These are phyloP conservation scores for Blumeriella jaapii DNA, from an alignment of 2,329 filamentous ascomycete genomes.

Conservation along the genomic window DNA sequence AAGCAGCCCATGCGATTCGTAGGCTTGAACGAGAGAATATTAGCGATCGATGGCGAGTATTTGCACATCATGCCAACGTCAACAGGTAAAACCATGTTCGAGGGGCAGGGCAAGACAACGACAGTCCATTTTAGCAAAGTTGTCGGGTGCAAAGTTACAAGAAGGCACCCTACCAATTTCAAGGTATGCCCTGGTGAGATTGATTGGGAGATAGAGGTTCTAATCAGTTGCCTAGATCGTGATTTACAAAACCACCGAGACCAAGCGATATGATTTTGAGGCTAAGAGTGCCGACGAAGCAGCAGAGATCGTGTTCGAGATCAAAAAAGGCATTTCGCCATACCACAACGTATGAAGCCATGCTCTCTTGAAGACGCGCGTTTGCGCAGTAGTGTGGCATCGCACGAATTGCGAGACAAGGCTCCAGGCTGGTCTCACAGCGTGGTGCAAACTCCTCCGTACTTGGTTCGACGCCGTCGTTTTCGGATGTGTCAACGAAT, in stretches of 20 bases:
- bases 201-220: constrained; percentile 45
- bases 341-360: constrained; percentile 32
- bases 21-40: constrained; percentile 60
- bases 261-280: constrained; percentile 77
- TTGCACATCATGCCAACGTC: constrained; percentile 71
- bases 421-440: not conserved
- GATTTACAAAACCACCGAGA: constrained; percentile 65
- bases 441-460: too few relatives aligned
- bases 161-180: constrained; percentile 71
- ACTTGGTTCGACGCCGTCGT: too few relatives aligned
- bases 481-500: constrained; percentile 1
- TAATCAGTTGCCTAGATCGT: constrained; percentile 41
- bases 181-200: constrained; percentile 42
- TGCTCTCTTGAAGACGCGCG: not conserved
- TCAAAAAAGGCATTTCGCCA: constrained; percentile 63
- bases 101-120: constrained; percentile 58
- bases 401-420: not conserved
- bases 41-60: constrained; percentile 77
- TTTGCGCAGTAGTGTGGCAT: not conserved
- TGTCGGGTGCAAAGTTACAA: constrained; percentile 68
- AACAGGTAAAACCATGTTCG: constrained; percentile 52
- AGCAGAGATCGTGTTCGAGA: constrained; percentile 65
- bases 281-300: constrained; percentile 62
- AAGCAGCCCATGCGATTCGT: constrained; percentile 76
- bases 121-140: constrained; percentile 76